These are phyloP conservation scores for Ceratorhiza oryzae-sativae DNA, from an alignment of 1,284 basidiomycete species.

Conservation along the genomic window DNA sequence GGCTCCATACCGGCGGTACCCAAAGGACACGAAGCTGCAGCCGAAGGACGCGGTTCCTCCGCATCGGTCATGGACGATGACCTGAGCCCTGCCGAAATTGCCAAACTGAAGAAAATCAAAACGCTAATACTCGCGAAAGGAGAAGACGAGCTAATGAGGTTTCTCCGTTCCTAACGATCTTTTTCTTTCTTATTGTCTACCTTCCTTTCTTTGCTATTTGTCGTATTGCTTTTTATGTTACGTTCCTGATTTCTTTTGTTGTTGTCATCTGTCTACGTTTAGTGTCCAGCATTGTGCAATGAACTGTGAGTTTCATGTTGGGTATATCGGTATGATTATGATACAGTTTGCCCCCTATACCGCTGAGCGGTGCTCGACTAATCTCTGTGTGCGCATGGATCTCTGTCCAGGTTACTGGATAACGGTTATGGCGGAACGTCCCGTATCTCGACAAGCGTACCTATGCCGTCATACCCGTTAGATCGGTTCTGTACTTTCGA, in stretches of 20 bases:
- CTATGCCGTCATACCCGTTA: not conserved
- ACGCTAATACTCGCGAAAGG: constrained; percentile 41
- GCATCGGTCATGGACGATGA: not conserved
- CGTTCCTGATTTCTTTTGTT: not conserved
- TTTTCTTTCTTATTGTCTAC: constrained; percentile 3
- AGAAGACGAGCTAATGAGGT: constrained; percentile 41
- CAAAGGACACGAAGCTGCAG: not conserved
- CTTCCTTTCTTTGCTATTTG: not conserved
- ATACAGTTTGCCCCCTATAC: constrained; percentile 10
- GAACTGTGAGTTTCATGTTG: constrained; percentile 25
- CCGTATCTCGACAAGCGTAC: constrained; percentile 37
- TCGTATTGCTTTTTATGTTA: not conserved
- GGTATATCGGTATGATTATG: constrained; percentile 37
- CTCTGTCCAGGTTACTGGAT: constrained; percentile 5
- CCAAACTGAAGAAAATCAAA: constrained; percentile 40
- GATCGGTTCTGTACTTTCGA: not conserved
- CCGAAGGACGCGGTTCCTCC: not conserved
- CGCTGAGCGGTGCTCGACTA: constrained; percentile 1
- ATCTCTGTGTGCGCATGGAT: not conserved
- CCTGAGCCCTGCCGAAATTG: constrained; percentile 38
- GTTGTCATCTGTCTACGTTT: not conserved
- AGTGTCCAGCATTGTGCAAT: too few species aligned
- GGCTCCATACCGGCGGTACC: not conserved
- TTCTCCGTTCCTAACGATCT: constrained; percentile 39
- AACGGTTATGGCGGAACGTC: constrained; percentile 35